Evolutionary conservation across 768 basidiomycete species (phyloP).

Genomic region (Rhizopogon vesiculosus): DNA sequence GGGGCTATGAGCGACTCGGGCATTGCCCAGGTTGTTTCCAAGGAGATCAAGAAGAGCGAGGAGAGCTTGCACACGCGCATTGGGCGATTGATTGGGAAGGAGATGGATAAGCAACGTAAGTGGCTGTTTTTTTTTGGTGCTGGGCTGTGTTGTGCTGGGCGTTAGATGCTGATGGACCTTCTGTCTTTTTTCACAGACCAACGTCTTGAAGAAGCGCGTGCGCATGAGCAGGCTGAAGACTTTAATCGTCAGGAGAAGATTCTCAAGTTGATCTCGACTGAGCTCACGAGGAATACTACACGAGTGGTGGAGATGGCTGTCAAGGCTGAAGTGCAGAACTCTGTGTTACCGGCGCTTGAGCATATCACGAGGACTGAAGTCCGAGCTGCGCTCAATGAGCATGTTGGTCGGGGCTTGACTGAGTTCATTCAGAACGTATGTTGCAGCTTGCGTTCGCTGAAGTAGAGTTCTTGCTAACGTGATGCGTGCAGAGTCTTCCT

Average conservation of each 20-base stretch:
- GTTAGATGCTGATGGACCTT: background rate
- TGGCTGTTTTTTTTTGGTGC: constrained; percentile 8
- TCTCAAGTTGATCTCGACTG: constrained; percentile 81
- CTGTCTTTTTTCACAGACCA: constrained; percentile 46
- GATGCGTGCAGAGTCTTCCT: constrained; percentile 55
- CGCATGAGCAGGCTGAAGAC: constrained; percentile 74
- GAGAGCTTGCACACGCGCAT: constrained; percentile 73
- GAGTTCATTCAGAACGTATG: constrained; percentile 69
- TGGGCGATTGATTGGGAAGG: constrained; percentile 75
- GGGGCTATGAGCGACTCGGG: constrained; percentile 44
- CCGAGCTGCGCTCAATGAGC: constrained; percentile 69
- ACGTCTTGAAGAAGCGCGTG: constrained; percentile 79
- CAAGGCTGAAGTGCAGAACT: constrained; percentile 79
- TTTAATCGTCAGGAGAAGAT: constrained; percentile 86
- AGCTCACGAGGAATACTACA: constrained; percentile 83
- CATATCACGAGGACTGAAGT: constrained; percentile 81
- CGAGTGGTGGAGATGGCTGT: constrained; percentile 88
- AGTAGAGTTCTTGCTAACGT: constrained; percentile 2
- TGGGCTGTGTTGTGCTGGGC: constrained; percentile 1
- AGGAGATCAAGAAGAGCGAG: constrained; percentile 82
- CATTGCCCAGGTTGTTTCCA: constrained; percentile 55
- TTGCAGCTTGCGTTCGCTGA: background rate
- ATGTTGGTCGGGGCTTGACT: constrained; percentile 68
- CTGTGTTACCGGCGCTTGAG: constrained; percentile 78
- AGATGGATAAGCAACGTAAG: constrained; percentile 89